These are phyloP conservation scores for Stephania cephalantha DNA, from an alignment of 164 flowering plant genomes.

Conservation along the genomic window DNA sequence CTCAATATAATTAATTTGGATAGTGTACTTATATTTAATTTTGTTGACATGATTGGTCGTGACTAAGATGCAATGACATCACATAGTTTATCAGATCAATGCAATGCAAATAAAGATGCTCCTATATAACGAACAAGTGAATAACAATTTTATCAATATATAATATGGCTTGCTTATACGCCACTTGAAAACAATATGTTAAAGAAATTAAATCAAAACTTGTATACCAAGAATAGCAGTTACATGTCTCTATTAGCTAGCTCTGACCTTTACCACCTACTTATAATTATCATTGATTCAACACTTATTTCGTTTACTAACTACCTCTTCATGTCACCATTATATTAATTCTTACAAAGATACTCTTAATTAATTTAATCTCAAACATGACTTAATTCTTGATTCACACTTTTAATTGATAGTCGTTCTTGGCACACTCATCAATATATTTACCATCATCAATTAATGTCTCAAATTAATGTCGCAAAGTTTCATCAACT, in stretches of 20 bases:
- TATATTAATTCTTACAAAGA: no score
- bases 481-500: background rate
- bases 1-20: no score
- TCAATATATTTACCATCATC: background rate
- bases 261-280: background rate
- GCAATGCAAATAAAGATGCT: no score
- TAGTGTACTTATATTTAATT: no score
- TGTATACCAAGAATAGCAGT: background rate
- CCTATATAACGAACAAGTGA: no score
- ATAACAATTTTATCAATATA: background rate
- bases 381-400: background rate
- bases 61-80: no score
- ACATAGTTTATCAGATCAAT: no score
- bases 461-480: background rate
- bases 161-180: background rate
- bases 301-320: background rate
- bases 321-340: background rate
- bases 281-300: background rate
- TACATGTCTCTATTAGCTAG: background rate
- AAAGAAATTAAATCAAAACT: background rate
- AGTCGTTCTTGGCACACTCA: no score
- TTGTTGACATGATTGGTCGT: no score
- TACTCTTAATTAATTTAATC: background rate
- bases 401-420: background rate
- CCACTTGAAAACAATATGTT: background rate